Evolutionary conservation across 2,329 filamentous ascomycete species (phyloP).

Genomic region (Paraphoma chrysanthemicola): DNA sequence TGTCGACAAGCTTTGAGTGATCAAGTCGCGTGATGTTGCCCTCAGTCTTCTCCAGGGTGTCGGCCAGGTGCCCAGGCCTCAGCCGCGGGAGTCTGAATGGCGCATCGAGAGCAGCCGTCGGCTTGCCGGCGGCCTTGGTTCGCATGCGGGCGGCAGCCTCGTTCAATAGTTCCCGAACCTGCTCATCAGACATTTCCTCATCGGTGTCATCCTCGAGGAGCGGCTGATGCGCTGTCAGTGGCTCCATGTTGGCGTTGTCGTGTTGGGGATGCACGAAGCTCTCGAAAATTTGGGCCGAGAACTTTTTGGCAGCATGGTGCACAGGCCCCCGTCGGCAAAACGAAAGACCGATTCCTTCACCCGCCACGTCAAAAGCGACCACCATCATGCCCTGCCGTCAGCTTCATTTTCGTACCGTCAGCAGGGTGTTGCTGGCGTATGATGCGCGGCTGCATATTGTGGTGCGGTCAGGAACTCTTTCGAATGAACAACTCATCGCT

Average conservation of each 20-base stretch:
- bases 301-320: constrained; percentile 33
- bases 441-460: constrained; percentile 30
- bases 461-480: constrained; percentile 20
- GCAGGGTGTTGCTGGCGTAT: constrained; percentile 18
- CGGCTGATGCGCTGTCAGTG: constrained; percentile 45
- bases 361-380: constrained; percentile 17
- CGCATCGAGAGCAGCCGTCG: constrained; percentile 30
- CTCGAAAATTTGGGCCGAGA: constrained; percentile 31
- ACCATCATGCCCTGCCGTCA: constrained; percentile 8
- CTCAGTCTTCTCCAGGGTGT: constrained; percentile 62
- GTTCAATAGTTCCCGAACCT: constrained; percentile 68
- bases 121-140: constrained; percentile 46
- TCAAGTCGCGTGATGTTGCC: constrained; percentile 63
- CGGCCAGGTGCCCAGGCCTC: constrained; percentile 54
- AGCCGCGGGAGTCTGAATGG: constrained; percentile 60
- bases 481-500: constrained; percentile 43
- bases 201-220: constrained; percentile 42
- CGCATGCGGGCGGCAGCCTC: constrained; percentile 68
- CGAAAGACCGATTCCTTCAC: neutral
- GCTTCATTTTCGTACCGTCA: constrained; percentile 29
- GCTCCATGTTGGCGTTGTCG: constrained; percentile 42
- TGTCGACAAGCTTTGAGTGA: constrained; percentile 57
- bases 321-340: constrained; percentile 15
- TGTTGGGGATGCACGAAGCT: constrained; percentile 26
- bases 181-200: constrained; percentile 65